A percentile compares a stretch with the other conserved stretches of the same genome.
Conservation (phyloP, 1,284 basidiomycete genomes). For the Volvariella volvacea region DNA sequence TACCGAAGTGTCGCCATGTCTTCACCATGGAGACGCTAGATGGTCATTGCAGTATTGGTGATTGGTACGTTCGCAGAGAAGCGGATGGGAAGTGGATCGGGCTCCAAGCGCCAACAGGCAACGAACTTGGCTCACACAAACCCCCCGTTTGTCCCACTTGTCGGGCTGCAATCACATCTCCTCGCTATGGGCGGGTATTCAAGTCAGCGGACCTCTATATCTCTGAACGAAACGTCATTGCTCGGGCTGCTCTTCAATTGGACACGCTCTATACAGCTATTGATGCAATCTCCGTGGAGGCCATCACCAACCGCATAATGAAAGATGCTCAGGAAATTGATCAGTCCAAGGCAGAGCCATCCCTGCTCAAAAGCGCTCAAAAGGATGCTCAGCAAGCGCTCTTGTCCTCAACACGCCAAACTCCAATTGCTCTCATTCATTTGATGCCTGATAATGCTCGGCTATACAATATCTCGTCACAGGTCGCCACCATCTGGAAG, state of each 20-base stretch:
- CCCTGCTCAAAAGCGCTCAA: slow-evolving; percentile 1
- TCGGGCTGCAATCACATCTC: slow-evolving; percentile 40
- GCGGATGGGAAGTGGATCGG: slow-evolving; percentile 34
- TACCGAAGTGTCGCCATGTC: slow-evolving; percentile 52
- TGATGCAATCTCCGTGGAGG: slow-evolving; percentile 17
- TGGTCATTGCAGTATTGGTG: slow-evolving; percentile 43
- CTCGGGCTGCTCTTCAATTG: slow-evolving; percentile 40
- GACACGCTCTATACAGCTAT: slow-evolving; percentile 20
- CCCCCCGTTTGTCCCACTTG: slow-evolving; percentile 29
- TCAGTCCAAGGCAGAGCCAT: too few relatives aligned
- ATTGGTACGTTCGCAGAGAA: slow-evolving; percentile 39
- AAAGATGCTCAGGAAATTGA: slow-evolving; percentile 2
- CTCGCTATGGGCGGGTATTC: slow-evolving; percentile 53
- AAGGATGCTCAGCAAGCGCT: slow-evolving; percentile 7
- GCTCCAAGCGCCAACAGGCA: slow-evolving; percentile 39
- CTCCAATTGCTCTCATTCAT: slow-evolving; percentile 12
- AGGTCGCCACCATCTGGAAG: slow-evolving; percentile 30
- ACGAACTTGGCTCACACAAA: slow-evolving; percentile 31
- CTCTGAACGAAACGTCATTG: slow-evolving; percentile 54
- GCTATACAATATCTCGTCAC: slow-evolving; percentile 24
- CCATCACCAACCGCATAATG: too few relatives aligned
- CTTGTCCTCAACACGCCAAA: slow-evolving; percentile 10
- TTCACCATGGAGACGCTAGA: slow-evolving; percentile 76
- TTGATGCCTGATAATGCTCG: slow-evolving; percentile 18
- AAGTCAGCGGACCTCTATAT: slow-evolving; percentile 62